A percentile compares a stretch with the other conserved stretches of the same genome.
Evolutionary conservation across 768 basidiomycete species (phyloP).

Genomic region (Pulveroboletus sp.): DNA sequence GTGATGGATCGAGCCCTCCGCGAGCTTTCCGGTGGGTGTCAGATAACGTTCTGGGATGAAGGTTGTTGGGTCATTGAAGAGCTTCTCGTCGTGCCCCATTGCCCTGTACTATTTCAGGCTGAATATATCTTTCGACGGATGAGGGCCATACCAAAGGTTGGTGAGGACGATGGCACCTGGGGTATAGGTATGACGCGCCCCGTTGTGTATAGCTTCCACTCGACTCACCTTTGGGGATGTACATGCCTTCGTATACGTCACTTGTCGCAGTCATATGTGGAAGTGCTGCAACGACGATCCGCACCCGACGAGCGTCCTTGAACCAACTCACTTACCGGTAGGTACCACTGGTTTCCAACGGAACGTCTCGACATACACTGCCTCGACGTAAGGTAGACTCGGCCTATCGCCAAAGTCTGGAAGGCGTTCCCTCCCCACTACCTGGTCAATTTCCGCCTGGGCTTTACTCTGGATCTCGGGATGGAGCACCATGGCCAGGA

Average conservation of each 20-base stretch:
- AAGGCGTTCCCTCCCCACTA: constrained; percentile 29
- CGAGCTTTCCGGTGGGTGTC: constrained; percentile 12
- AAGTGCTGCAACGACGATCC: constrained; percentile 10
- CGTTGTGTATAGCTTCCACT: no score
- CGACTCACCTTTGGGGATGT: constrained; percentile 26
- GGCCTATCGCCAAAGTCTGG: constrained; percentile 28
- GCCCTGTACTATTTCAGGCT: constrained; percentile 30
- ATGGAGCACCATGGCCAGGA: constrained; percentile 33
- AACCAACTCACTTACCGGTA: constrained; percentile 17
- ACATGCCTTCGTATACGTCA: constrained; percentile 30
- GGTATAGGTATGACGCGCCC: not conserved
- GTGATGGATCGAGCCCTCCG: not conserved
- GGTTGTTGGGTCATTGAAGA: constrained; percentile 47
- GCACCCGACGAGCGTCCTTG: not conserved
- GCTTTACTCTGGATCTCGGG: constrained; percentile 32
- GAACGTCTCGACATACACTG: constrained; percentile 28
- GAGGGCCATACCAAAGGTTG: constrained; percentile 23
- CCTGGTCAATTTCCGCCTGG: constrained; percentile 28
- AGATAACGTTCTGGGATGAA: constrained; percentile 60
- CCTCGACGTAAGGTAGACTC: constrained; percentile 31
- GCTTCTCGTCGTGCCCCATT: constrained; percentile 45
- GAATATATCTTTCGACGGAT: not conserved
- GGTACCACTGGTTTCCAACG: constrained; percentile 32
- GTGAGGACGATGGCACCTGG: constrained; percentile 20
- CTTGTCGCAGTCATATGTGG: constrained; percentile 22